These are phyloP conservation scores for Spinacia oleracea DNA, from an alignment of 179 eudicot species.

Conservation along the genomic window DNA sequence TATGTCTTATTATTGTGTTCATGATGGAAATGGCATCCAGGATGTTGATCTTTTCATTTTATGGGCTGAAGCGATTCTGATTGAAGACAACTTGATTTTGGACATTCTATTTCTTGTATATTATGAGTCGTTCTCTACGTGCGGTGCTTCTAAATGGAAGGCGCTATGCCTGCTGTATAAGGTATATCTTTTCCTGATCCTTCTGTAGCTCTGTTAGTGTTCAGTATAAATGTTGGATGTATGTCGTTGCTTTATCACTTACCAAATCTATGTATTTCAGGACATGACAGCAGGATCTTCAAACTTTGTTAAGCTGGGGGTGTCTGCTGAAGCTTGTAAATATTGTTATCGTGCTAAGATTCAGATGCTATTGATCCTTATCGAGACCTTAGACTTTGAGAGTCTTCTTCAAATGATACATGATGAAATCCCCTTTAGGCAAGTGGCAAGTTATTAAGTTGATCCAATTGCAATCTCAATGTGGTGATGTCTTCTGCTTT, in stretches of 20 bases:
- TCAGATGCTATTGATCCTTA: conserved; percentile 83
- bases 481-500: background rate
- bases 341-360: conserved; percentile 73
- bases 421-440: conserved; percentile 85
- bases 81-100: conserved; percentile 81
- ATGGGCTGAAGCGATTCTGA: conserved; percentile 95
- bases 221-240: conserved; percentile 17
- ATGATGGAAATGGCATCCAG: conserved; percentile 42
- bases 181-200: conserved; percentile 44
- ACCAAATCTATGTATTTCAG: conserved; percentile 42
- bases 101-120: conserved; percentile 88
- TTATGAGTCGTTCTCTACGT: conserved; percentile 74
- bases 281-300: conserved; percentile 61
- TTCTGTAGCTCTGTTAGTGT: conserved; percentile 18
- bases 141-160: conserved; percentile 75
- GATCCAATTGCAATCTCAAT: background rate
- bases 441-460: conserved; percentile 46
- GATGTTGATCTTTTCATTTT: conserved; percentile 71
- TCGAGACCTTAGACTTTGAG: conserved; percentile 86
- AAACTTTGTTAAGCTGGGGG: conserved; percentile 67
- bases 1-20: conserved; percentile 10
- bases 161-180: conserved; percentile 70
- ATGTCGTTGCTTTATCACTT: conserved; percentile 19
- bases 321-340: conserved; percentile 73
- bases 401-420: conserved; percentile 87